Base-by-base conservation (phyloP, 2,329 filamentous ascomycete genomes). In the Hymenoscyphus occultus region DNA sequence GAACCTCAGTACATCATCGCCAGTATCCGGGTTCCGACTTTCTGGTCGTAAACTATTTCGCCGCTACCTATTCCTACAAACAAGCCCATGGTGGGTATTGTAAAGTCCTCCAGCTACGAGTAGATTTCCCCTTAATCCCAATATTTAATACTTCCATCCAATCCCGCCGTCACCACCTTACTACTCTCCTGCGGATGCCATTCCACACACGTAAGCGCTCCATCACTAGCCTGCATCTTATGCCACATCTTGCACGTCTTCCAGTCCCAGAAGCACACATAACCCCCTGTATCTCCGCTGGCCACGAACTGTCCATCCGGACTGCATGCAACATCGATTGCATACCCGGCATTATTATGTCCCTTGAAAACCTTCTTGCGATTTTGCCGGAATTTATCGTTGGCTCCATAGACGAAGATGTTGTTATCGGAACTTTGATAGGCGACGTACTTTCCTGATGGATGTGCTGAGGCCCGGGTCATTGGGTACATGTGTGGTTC, bases 231-330 rank as follows among this genome's bases (percentile, higher is more conserved):
- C 78, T 90, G 86, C 70, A 99, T 87, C 83, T 98, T 98, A 80
- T 97, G 92, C 79, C 92, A 97, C 93, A 99, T 94, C 80, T 97
- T 98, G 78, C 94, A 96, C 48, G 93, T 97, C 85, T 99, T 99
- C 92, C 93, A 99, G 78, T 98, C 95, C 92, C 93, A 99, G 80
- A 98, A 97, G 78, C 91, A 96, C 59, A 97, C 87, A 74, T 86
- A 97, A 42, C 96, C 95, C 16, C 86, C 92, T 61, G 87, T 91
- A 77, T 99, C 95, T 67, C 95, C 95, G 19, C 86, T 91, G 22
- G 88, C 90, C 63, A 99, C 82, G 76, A 97, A 96, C 75, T 96
- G 92, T 0, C 95, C 95, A 76, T 98, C 95, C 0, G 93, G 92
- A 73, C 88, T 92, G 75, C 96, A 90, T 61, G 90, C 88, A 60